Evolutionary conservation across 192 early-diverging fungal genomes (phyloP).

Genomic region (Glomus cerebriforme): DNA sequence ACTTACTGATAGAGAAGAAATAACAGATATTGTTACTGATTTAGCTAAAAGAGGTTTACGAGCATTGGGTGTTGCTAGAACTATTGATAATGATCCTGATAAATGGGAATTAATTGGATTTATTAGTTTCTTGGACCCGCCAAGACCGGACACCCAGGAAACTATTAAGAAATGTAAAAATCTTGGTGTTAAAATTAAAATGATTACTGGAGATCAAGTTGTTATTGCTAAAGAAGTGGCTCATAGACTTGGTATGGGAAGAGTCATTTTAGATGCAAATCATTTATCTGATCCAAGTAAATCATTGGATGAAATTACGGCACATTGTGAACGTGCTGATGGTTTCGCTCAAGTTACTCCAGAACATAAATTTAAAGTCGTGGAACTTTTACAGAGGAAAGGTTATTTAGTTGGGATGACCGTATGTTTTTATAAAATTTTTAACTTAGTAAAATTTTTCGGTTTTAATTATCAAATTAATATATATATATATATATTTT

Average conservation of each 20-base stretch:
- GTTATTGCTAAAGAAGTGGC: constrained; percentile 95
- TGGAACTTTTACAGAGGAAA: constrained; percentile 88
- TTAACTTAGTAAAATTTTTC: too few relatives aligned
- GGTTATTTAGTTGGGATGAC: constrained; percentile 92
- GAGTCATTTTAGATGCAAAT: constrained; percentile 87
- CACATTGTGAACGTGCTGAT: constrained; percentile 84
- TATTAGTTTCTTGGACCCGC: constrained; percentile 89
- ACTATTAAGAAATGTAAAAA: constrained; percentile 83
- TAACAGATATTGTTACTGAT: constrained; percentile 80
- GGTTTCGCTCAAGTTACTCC: constrained; percentile 98
- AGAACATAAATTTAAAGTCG: constrained; percentile 98
- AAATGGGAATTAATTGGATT: constrained; percentile 84
- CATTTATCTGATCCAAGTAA: constrained; percentile 78
- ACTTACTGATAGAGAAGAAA: constrained; percentile 77
- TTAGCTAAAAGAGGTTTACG: constrained; percentile 85
- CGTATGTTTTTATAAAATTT: too few relatives aligned
- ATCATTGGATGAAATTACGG: constrained; percentile 81
- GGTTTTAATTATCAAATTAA: too few relatives aligned
- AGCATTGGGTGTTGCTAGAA: constrained; percentile 86
- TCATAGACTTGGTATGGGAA: constrained; percentile 86
- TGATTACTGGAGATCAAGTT: constrained; percentile 96
- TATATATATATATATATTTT: too few relatives aligned
- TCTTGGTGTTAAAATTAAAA: constrained; percentile 90
- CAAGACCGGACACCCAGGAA: constrained; percentile 81
- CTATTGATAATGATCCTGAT: constrained; percentile 61